phyloP scores from a whole-genome alignment of 2,329 filamentous ascomycete genomes.

The Pestalotiopsis sp. region DNA sequence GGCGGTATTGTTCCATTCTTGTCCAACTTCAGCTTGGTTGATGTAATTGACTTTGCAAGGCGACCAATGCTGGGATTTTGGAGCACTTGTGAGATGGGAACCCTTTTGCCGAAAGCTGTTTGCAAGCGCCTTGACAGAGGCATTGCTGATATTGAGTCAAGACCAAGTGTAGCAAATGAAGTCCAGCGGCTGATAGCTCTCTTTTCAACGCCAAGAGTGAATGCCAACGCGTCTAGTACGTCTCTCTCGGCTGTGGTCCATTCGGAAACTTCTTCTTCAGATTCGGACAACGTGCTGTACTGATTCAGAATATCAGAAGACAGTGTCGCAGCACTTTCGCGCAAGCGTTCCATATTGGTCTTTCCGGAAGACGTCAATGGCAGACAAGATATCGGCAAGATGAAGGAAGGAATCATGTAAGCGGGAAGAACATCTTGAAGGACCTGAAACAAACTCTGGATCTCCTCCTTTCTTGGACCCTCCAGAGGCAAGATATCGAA shows the following conservation, averaged over 20 bases:
- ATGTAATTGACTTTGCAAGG: conserved; percentile 44
- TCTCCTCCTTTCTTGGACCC: conserved; percentile 25
- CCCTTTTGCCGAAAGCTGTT: conserved; percentile 38
- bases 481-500: conserved; percentile 41
- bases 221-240: conserved; percentile 56
- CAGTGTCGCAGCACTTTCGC: conserved; percentile 46
- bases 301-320: conserved; percentile 42
- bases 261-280: conserved; percentile 31
- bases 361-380: conserved; percentile 77
- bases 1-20: not conserved
- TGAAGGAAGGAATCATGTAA: conserved; percentile 78
- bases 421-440: conserved; percentile 59
- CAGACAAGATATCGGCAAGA: conserved; percentile 69
- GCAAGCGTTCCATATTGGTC: conserved; percentile 60
- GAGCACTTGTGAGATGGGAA: conserved; percentile 71
- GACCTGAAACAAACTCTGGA: conserved; percentile 50
- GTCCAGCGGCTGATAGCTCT: conserved; percentile 60
- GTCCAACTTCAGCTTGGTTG: not conserved
- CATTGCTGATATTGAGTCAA: conserved; percentile 85
- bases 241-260: conserved; percentile 57
- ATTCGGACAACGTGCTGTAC: conserved; percentile 28
- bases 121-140: conserved; percentile 61
- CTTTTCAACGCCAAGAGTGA: conserved; percentile 45
- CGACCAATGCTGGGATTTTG: conserved; percentile 65
- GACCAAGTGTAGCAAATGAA: conserved; percentile 74